Percentiles rank a stretch among this genome's conserved stretches.
Conservation (phyloP, 2,329 filamentous ascomycete genomes). For the Fusarium tanahbumbuense region DNA sequence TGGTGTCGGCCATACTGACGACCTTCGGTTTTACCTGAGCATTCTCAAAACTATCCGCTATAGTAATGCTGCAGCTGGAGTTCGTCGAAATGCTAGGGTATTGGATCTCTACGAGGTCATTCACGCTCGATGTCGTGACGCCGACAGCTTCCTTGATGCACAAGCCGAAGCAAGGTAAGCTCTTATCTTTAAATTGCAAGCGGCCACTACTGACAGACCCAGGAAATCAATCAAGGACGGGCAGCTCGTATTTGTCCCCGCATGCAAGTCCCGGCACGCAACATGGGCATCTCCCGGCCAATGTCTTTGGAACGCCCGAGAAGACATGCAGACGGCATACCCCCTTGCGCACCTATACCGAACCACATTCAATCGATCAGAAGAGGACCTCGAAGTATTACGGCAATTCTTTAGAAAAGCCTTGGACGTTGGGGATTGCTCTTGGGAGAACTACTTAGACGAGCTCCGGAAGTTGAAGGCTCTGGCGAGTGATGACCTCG, state of each 20-base stretch:
- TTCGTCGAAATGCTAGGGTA: constrained; percentile 9
- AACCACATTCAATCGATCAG: constrained; percentile 3
- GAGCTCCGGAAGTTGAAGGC: constrained; percentile 33
- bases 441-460: constrained; percentile 27
- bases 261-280: not conserved
- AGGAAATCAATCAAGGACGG: constrained; percentile 13
- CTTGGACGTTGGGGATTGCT: constrained; percentile 18
- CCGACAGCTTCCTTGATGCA: constrained; percentile 11
- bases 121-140: constrained; percentile 30
- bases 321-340: constrained; percentile 34
- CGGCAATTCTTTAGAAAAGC: constrained; percentile 34
- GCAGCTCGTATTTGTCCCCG: constrained; percentile 28
- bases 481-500: constrained; percentile 24
- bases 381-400: constrained; percentile 24
- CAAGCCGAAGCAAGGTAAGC: constrained; percentile 21
- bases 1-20: constrained; percentile 26
- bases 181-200: fast-evolving
- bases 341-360: constrained; percentile 32
- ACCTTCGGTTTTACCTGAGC: constrained; percentile 32
- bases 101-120: constrained; percentile 40
- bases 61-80: constrained; percentile 4
- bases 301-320: constrained; percentile 33
- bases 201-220: not conserved
- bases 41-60: constrained; percentile 22
- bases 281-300: constrained; percentile 15